Evolutionary conservation across 1,284 basidiomycete genomes (phyloP), one percentile per base, ranked within the genome.

Genomic region (Ustilago nuda): DNA sequence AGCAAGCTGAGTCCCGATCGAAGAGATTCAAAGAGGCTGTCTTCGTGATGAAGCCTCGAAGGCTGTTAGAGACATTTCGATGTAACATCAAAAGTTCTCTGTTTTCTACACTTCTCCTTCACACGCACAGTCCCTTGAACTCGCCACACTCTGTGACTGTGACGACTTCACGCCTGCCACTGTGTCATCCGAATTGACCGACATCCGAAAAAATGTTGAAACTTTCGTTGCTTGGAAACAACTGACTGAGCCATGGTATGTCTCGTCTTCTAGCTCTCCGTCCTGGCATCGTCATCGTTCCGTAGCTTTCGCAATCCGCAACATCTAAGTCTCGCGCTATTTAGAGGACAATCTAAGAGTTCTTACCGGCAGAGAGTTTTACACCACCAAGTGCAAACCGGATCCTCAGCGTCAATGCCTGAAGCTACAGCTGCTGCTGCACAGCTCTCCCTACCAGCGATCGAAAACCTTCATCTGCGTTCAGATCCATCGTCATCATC

Each of bases 401-500:
- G 15, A 17, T 4, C 19, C 30, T 8, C 41, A 48, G 11, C 13
- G 17, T 53, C 35, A 41, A 70, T 72, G 70, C 37, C 65, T 35
- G 65, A 67, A 39, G 61, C 65, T 13, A 39, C 61, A 12, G 45
- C 56, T 43, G 57, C 65, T 56, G 56, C 65, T 50, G n/a, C 30
- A 5, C 53, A 50, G 41, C 8, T 37, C 8, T 35, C 37, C 2
- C 41, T 67, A n/a, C 65, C 64, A 56, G 61, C 57, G 1, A 60
- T 72, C 9, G 43, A 61, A 30, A 64, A 55, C 17, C 57, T 67
- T 3, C 56, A 37, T 8, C 41, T 64, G 11, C 46, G 61, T 2
- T 37, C 65, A 17, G 46, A 64, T 17, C 55, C 64, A 17, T 63
- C 64, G 12, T 52, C 61, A n/a, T 61, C 68, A 15, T 33, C 69